Conservation (phyloP, 352 stramenopile genomes). For the Elongisporangium undulatum region DNA sequence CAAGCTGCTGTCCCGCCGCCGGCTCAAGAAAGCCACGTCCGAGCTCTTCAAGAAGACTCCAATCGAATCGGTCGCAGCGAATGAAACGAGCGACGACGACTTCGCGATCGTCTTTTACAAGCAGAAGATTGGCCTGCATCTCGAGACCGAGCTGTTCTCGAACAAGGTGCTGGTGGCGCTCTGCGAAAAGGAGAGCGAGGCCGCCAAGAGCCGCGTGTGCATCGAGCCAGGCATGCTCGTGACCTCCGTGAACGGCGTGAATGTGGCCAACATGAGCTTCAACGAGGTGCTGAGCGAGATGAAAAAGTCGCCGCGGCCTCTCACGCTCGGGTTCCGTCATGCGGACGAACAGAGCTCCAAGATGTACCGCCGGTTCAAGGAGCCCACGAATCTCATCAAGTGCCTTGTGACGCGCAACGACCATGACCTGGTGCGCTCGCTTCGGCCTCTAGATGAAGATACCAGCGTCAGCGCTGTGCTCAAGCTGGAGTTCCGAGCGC, state of each 20-base stretch:
- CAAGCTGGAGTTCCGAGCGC: constrained; percentile 33
- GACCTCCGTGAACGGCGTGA: constrained; percentile 57
- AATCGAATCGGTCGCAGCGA: not conserved
- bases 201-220: constrained; percentile 20
- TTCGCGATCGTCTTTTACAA: constrained; percentile 57
- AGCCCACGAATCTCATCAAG: constrained; percentile 43
- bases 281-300: constrained; percentile 48
- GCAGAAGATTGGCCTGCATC: constrained; percentile 55
- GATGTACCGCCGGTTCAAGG: constrained; percentile 35
- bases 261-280: constrained; percentile 34
- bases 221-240: constrained; percentile 56
- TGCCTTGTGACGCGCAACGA: constrained; percentile 44
- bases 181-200: constrained; percentile 66
- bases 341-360: constrained; percentile 16
- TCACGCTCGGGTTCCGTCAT: constrained; percentile 56
- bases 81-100: constrained; percentile 24
- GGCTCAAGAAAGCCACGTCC: constrained; percentile 25
- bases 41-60: constrained; percentile 16
- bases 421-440: constrained; percentile 32
- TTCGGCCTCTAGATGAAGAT: constrained; percentile 49
- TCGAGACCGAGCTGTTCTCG: constrained; percentile 59
- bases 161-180: constrained; percentile 55
- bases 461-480: constrained; percentile 42
- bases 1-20: not conserved
- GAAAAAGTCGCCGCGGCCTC: constrained; percentile 33